phyloP scores from a whole-genome alignment of 805 yeast species.

The Danielozyma ontarioensis region DNA sequence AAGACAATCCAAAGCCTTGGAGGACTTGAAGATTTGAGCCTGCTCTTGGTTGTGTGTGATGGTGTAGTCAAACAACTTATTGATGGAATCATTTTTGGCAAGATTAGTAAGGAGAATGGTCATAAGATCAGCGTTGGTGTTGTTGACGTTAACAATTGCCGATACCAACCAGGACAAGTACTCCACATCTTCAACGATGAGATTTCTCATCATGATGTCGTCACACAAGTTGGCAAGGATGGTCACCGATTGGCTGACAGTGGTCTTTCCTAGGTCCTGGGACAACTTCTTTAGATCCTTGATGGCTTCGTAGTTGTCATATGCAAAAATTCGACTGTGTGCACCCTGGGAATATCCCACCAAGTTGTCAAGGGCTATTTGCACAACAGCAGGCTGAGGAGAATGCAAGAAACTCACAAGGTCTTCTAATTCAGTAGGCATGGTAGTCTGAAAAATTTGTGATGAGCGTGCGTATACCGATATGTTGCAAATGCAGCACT shows the following conservation, averaged over 20 bases:
- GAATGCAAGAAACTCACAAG: constrained; percentile 79
- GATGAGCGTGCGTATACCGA: background rate
- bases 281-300: constrained; percentile 63
- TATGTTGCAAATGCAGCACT: background rate
- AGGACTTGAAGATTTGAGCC: constrained; percentile 47
- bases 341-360: constrained; percentile 78
- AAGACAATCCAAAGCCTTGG: constrained; percentile 64
- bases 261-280: constrained; percentile 46
- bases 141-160: constrained; percentile 49
- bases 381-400: constrained; percentile 71
- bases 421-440: constrained; percentile 45
- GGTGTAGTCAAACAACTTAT: constrained; percentile 41
- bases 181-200: constrained; percentile 59
- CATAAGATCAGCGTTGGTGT: constrained; percentile 72
- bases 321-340: constrained; percentile 59
- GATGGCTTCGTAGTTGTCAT: constrained; percentile 66
- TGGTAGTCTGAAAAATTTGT: constrained; percentile 6
- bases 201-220: constrained; percentile 54
- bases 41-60: constrained; percentile 32
- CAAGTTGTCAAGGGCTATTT: constrained; percentile 78
- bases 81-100: constrained; percentile 69
- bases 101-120: constrained; percentile 81
- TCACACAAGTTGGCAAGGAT: constrained; percentile 81
- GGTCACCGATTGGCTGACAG: constrained; percentile 66
- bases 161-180: constrained; percentile 47